Evolutionary conservation across 2,329 filamentous ascomycete genomes (phyloP).

Genomic region (Beauveria rudraprayagi): DNA sequence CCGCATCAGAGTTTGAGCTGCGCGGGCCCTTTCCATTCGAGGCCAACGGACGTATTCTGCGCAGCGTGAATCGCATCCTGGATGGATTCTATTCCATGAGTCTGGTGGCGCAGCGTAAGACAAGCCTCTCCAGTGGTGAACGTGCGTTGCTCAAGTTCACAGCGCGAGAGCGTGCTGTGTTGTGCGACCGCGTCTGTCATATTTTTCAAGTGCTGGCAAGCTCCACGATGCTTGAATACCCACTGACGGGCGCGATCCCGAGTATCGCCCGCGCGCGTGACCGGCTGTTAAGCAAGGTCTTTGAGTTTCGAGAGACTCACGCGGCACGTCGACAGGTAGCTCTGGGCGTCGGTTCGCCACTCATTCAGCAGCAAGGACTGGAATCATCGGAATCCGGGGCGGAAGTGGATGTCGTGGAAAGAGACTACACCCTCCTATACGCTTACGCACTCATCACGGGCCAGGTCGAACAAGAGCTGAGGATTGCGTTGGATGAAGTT

Average conservation of each 20-base stretch:
- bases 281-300: constrained; percentile 71
- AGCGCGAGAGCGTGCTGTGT: constrained; percentile 63
- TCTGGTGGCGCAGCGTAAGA: constrained; percentile 71
- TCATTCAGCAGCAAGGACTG: background rate
- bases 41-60: constrained; percentile 61
- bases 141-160: constrained; percentile 69
- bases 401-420: constrained; percentile 39
- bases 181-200: constrained; percentile 81
- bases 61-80: constrained; percentile 68
- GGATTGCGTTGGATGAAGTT: constrained; percentile 46
- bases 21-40: constrained; percentile 70
- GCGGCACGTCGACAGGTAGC: background rate
- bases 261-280: constrained; percentile 70
- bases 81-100: constrained; percentile 92
- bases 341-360: background rate
- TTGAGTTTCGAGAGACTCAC: constrained; percentile 66
- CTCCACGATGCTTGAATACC: constrained; percentile 83
- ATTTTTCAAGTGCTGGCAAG: constrained; percentile 72
- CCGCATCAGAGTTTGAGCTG: constrained; percentile 72
- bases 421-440: constrained; percentile 83
- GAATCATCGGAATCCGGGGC: constrained; percentile 11
- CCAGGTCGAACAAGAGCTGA: constrained; percentile 54
- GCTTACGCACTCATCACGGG: constrained; percentile 67
- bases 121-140: constrained; percentile 66
- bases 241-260: constrained; percentile 73